Evolutionary conservation across 371 early-diverging fungal genomes (phyloP), one percentile per base, ranked within the genome.

Genomic region (Circinella umbellata): DNA sequence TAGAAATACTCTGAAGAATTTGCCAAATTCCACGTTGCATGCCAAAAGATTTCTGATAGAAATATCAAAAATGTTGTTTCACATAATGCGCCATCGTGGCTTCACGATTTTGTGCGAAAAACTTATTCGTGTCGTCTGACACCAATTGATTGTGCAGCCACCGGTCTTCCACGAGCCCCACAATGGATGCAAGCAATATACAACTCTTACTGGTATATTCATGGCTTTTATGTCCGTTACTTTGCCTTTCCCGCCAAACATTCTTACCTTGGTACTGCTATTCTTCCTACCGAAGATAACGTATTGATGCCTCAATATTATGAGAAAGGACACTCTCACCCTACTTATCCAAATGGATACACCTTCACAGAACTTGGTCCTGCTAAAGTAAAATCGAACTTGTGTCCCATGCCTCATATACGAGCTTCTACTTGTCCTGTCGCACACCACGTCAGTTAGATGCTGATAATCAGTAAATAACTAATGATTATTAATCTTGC

Each of bases 281-380:
- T 76, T 53, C 71, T 64, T 38, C 61, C 69, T 27, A 73, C 76
- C 47, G 53, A 72, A 15, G 55, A 80, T 0, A 69, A 69, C 38
- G 66, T 60, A 8, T 79, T 73, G 55, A 75, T 82, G 11, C 76
- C 82, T 3, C 35, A 11, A 0, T 77, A 49, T 63, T 51, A 51
- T 51, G 51, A 51, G 47, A 9, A 47, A 51, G 51, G 17, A 8
- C 34, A 76, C 66, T 66, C 73, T 66, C 74, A 74, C 10, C 42
- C 42, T 42, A 68, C 77, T 4, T 80, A 80, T 64, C 68, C 78
- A 5, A 62, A 78, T 49, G 84, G 81, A 0, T 84, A 84, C 38
- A 66, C 67, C 4, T 67, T 78, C 27, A 65, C 71, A 7, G 81
- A 80, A 35, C 48, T 84, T 4, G 84, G 84, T 3, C 84, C 84